Evolutionary conservation across 78 protist genomes (phyloP).

Genomic region (Dictyostelium intermedium): DNA sequence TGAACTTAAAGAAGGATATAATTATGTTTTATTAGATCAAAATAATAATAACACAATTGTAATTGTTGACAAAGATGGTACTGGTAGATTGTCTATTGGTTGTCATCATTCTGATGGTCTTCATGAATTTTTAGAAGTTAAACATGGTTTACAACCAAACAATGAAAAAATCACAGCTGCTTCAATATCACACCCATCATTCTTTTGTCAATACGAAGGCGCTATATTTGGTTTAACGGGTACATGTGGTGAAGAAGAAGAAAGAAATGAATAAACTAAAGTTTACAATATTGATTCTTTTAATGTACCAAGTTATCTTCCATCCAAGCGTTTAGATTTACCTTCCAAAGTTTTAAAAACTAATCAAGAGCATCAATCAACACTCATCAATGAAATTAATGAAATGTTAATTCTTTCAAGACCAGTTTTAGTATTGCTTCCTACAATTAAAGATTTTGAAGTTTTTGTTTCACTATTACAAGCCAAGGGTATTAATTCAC

Average conservation of each 20-base stretch:
- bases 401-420: no score
- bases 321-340: background rate
- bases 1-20: background rate
- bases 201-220: slow-evolving; percentile 15
- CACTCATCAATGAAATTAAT: no score
- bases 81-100: slow-evolving; percentile 45
- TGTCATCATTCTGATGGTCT: slow-evolving; percentile 31
- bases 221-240: slow-evolving; percentile 57
- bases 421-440: slow-evolving; percentile 3
- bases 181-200: slow-evolving; percentile 49
- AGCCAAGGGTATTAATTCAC: background rate
- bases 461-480: background rate
- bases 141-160: slow-evolving; percentile 19
- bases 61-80: slow-evolving; percentile 30
- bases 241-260: slow-evolving; percentile 31
- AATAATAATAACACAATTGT: no score
- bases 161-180: slow-evolving; percentile 4
- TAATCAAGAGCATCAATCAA: background rate
- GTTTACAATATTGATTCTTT: slow-evolving; percentile 26
- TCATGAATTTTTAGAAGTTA: slow-evolving; percentile 44
- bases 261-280: background rate
- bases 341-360: background rate
- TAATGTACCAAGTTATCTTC: slow-evolving; percentile 33
- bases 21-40: slow-evolving; percentile 3
- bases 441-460: slow-evolving; percentile 14